Evolutionary conservation across 208 protist genomes (phyloP).

Genomic region (Leishmania guyanensis): DNA sequence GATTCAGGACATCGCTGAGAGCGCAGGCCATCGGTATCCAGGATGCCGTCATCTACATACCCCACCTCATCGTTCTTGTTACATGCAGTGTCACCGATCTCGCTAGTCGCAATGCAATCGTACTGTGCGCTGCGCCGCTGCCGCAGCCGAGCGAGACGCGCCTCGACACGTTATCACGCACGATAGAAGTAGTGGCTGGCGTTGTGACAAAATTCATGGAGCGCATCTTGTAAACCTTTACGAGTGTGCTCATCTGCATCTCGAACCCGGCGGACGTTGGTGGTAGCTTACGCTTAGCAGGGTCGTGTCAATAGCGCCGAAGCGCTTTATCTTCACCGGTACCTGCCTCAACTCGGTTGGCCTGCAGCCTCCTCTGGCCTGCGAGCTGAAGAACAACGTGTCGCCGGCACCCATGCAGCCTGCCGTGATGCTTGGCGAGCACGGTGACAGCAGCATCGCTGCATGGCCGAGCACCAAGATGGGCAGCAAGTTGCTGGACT

Average conservation of each 20-base stretch:
- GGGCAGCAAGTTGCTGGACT: conserved; percentile 39
- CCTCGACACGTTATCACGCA: conserved; percentile 46
- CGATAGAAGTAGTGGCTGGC: conserved; percentile 38
- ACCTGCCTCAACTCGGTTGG: conserved; percentile 49
- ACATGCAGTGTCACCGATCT: conserved; percentile 33
- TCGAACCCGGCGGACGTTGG: conserved; percentile 49
- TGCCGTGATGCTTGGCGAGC: conserved; percentile 58
- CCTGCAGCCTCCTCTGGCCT: conserved; percentile 38
- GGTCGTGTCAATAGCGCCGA: conserved; percentile 36
- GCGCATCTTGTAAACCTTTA: conserved; percentile 39
- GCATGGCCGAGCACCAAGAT: conserved; percentile 44
- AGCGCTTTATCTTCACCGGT: conserved; percentile 51
- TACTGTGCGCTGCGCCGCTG: conserved; percentile 40
- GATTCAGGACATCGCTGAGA: conserved; percentile 30
- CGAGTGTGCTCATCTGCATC: conserved; percentile 46
- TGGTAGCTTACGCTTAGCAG: conserved; percentile 43
- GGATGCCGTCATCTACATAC: conserved; percentile 44
- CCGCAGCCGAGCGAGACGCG: conserved; percentile 31
- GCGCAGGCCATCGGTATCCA: conserved; percentile 45
- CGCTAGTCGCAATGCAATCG: conserved; percentile 40
- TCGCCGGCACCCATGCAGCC: conserved; percentile 40
- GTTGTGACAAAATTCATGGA: conserved; percentile 35
- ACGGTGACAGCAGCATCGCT: conserved; percentile 52
- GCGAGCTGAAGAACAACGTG: conserved; percentile 37
- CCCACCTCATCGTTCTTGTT: conserved; percentile 33